phyloP scores from a whole-genome alignment of 352 stramenopile genomes.

The Phytopythium chamaehyphon region DNA sequence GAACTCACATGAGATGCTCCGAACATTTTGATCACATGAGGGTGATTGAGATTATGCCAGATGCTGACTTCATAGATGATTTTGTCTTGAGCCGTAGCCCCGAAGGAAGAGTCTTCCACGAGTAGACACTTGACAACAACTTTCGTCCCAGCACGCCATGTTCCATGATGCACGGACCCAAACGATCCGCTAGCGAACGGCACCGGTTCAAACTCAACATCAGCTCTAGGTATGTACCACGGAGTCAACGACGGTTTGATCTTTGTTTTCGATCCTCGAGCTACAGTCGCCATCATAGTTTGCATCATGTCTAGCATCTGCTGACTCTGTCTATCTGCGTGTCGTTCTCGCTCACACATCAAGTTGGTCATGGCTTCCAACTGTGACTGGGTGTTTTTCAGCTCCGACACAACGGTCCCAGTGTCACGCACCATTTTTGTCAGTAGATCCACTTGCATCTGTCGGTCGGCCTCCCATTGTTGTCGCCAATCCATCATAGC shows the following conservation, averaged over 20 bases:
- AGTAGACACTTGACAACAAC: slow-evolving; percentile 34
- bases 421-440: slow-evolving; percentile 1
- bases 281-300: slow-evolving; percentile 6
- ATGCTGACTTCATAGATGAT: slow-evolving; percentile 21
- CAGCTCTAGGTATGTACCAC: slow-evolving; percentile 16
- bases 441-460: neutral
- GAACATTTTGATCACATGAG: slow-evolving; percentile 23
- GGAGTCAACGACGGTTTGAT: slow-evolving; percentile 5
- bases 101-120: slow-evolving; percentile 5
- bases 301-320: slow-evolving; percentile 7
- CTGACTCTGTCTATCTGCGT: neutral
- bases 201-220: slow-evolving; percentile 7
- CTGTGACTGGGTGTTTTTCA: neutral
- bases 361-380: slow-evolving; percentile 7
- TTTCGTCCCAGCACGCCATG: slow-evolving; percentile 11
- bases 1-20: slow-evolving; percentile 25
- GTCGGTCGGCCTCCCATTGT: slow-evolving; percentile 10
- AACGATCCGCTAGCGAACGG: slow-evolving; percentile 20
- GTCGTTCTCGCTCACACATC: slow-evolving; percentile 11
- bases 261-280: slow-evolving; percentile 7
- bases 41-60: slow-evolving; percentile 23
- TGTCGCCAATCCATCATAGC: slow-evolving; percentile 13
- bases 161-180: slow-evolving; percentile 14
- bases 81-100: slow-evolving; percentile 2
- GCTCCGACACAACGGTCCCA: slow-evolving; percentile 1